phyloP scores from a whole-genome alignment of 2,329 filamentous ascomycete species.

The Uncinocarpus reesii region DNA sequence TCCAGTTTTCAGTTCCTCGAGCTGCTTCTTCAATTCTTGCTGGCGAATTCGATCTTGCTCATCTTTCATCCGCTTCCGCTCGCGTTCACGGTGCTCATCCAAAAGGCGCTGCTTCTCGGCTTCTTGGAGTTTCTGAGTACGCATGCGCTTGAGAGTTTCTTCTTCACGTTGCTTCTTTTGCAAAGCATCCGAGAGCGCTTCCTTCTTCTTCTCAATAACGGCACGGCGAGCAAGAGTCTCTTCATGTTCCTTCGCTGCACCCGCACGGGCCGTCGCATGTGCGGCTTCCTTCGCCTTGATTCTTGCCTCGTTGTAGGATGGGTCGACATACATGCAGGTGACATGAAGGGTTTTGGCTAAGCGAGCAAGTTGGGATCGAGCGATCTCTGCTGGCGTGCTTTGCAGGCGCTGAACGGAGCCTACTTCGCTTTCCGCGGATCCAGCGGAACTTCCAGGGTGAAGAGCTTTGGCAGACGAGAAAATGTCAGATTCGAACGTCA shows the following conservation, averaged over 20 bases:
- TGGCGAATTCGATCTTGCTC: conserved; percentile 84
- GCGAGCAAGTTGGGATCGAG: conserved; percentile 84
- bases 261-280: conserved; percentile 69
- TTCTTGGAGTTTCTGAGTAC: conserved; percentile 78
- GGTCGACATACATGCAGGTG: conserved; percentile 92
- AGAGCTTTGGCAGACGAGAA: conserved; percentile 94
- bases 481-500: conserved; percentile 96
- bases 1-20: conserved; percentile 81
- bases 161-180: conserved; percentile 88
- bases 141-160: conserved; percentile 73
- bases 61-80: conserved; percentile 72
- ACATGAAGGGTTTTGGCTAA: conserved; percentile 84
- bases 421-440: conserved; percentile 76
- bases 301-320: conserved; percentile 72
- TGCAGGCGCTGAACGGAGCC: conserved; percentile 87
- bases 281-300: conserved; percentile 69
- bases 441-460: conserved; percentile 70
- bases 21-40: conserved; percentile 86
- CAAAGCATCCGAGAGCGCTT: conserved; percentile 78
- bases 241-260: conserved; percentile 82
- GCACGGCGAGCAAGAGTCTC: conserved; percentile 78
- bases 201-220: conserved; percentile 92
- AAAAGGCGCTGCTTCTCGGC: conserved; percentile 79
- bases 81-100: conserved; percentile 87
- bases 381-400: conserved; percentile 95